Conservation (phyloP, 352 stramenopile genomes). For the Pythium angustatum region DNA sequence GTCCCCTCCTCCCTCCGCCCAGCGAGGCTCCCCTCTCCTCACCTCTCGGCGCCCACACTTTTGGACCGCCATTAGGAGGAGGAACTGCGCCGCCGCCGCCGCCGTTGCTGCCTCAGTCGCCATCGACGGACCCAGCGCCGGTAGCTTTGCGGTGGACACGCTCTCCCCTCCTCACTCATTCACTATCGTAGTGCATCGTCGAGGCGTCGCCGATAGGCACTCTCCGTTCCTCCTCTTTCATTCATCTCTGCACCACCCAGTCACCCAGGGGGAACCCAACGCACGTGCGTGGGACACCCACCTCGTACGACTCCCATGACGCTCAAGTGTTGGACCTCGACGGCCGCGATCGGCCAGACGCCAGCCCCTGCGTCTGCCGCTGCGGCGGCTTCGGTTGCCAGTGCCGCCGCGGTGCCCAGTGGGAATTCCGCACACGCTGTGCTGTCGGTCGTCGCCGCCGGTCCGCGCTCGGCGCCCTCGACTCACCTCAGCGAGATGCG, state of each 20-base stretch:
- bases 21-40: slow-evolving; percentile 4
- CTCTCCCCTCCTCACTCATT: too few species aligned
- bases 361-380: slow-evolving; percentile 21
- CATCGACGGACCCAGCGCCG: neutral
- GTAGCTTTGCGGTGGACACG: too few species aligned
- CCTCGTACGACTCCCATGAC: too few species aligned
- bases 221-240: too few species aligned
- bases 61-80: slow-evolving; percentile 24
- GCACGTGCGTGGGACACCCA: slow-evolving; percentile 3
- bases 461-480: neutral
- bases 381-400: slow-evolving; percentile 15
- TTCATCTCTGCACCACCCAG: too few species aligned
- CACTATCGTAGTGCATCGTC: too few species aligned
- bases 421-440: slow-evolving; percentile 15
- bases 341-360: slow-evolving; percentile 30
- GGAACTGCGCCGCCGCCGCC: neutral
- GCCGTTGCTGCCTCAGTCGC: neutral
- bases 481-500: slow-evolving; percentile 20
- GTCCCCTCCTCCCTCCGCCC: neutral
- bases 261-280: too few species aligned
- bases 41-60: slow-evolving; percentile 16
- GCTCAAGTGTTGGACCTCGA: slow-evolving; percentile 60
- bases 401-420: slow-evolving; percentile 3
- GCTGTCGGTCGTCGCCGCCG: slow-evolving; percentile 6
- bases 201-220: too few species aligned